Percentiles rank a stretch among this genome's conserved stretches.
Evolutionary conservation across 208 protist genomes (phyloP).

Genomic region (Leishmania turanica): DNA sequence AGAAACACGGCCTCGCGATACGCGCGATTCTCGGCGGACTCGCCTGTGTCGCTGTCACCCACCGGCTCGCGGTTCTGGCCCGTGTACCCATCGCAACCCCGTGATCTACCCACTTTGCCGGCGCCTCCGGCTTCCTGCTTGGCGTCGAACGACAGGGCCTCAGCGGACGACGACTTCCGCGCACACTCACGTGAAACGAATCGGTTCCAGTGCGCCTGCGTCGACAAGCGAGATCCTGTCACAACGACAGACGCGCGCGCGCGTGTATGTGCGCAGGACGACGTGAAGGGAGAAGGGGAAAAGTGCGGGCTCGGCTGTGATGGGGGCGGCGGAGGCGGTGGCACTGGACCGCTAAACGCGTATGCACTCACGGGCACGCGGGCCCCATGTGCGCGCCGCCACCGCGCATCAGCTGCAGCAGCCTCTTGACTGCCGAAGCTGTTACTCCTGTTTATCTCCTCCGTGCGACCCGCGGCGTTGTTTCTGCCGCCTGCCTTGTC

Average conservation of each 20-base stretch:
- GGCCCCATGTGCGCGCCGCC: conserved; percentile 58
- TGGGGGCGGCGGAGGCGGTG: background rate
- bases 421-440: background rate
- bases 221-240: background rate
- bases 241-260: background rate
- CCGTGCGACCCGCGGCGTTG: background rate
- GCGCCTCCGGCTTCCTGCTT: background rate
- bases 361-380: conserved; percentile 78
- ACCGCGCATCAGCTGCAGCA: conserved; percentile 41
- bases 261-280: background rate
- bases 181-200: conserved; percentile 24
- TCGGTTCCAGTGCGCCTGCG: conserved; percentile 16
- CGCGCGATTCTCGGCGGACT: conserved; percentile 17
- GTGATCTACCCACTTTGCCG: background rate
- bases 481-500: background rate
- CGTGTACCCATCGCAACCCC: background rate
- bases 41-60: background rate
- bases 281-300: background rate
- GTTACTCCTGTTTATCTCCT: background rate
- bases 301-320: background rate
- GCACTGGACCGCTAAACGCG: conserved; percentile 20
- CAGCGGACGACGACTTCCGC: background rate
- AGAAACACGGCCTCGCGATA: conserved; percentile 30
- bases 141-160: background rate
- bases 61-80: background rate